Percentiles rank a stretch among this genome's conserved stretches.
Evolutionary conservation across 805 yeast species (phyloP).

Genomic region (Cyberlindnera veronae): DNA sequence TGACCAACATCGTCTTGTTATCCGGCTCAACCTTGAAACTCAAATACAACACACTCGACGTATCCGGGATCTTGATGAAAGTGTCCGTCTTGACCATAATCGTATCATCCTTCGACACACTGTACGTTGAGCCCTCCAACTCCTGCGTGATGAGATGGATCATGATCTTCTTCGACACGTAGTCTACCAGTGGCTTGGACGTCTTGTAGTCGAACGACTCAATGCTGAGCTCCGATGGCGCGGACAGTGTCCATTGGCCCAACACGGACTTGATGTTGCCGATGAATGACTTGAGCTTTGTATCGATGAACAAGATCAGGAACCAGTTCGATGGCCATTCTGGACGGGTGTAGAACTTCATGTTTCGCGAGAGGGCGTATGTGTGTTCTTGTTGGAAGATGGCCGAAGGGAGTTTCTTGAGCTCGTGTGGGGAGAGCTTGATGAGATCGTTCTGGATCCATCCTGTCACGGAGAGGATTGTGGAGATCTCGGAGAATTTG

Average conservation of each 20-base stretch:
- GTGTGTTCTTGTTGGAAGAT: slow-evolving; percentile 3
- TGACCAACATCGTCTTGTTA: slow-evolving; percentile 29
- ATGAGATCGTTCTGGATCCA: slow-evolving; percentile 64
- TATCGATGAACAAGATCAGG: slow-evolving; percentile 31
- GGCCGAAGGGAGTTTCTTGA: slow-evolving; percentile 26
- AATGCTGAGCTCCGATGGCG: slow-evolving; percentile 9
- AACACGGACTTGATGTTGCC: slow-evolving; percentile 28
- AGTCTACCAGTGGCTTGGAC: slow-evolving; percentile 13
- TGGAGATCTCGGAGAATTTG: slow-evolving; percentile 42
- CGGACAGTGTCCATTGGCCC: slow-evolving; percentile 13
- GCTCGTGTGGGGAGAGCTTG: slow-evolving; percentile 46
- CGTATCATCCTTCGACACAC: slow-evolving; percentile 8
- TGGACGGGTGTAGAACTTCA: slow-evolving; percentile 35
- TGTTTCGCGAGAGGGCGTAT: slow-evolving; percentile 6
- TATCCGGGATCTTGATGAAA: slow-evolving; percentile 34
- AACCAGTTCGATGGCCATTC: slow-evolving; percentile 40
- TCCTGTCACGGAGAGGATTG: slow-evolving; percentile 58
- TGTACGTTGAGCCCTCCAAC: slow-evolving; percentile 10
- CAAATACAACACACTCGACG: slow-evolving; percentile 33
- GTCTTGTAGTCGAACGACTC: slow-evolving; percentile 27
- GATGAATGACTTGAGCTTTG: slow-evolving; percentile 31
- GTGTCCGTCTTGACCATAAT: slow-evolving; percentile 34
- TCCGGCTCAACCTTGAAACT: slow-evolving; percentile 23
- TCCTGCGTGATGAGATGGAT: slow-evolving; percentile 16
- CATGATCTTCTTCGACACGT: slow-evolving; percentile 20